Percentiles rank a stretch among this genome's conserved stretches.
phyloP scores from a whole-genome alignment of 208 protist species.

The Wallacemonas rigidus region DNA sequence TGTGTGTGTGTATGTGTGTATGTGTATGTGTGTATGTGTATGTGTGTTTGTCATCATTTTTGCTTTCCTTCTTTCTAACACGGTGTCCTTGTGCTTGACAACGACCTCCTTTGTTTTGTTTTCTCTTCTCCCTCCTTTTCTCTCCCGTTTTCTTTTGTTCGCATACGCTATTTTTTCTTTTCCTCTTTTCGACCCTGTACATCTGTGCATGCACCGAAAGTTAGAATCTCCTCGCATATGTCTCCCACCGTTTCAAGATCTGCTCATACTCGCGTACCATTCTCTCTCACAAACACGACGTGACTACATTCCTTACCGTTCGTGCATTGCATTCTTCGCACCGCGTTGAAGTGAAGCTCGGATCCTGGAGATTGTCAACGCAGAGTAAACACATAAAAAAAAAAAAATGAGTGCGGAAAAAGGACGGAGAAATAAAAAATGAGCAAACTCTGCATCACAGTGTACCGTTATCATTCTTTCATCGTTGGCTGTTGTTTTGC shows the following conservation, averaged over 20 bases:
- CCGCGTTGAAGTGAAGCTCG: not conserved
- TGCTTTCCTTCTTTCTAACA: not conserved
- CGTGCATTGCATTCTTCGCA: not conserved
- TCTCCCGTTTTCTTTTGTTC: not conserved
- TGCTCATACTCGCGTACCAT: too few species aligned
- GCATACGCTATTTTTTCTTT: slow-evolving; percentile 10
- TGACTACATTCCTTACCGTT: not conserved
- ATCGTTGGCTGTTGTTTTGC: too few species aligned
- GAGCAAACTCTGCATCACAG: too few species aligned
- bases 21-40: not conserved
- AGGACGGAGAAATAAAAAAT: too few species aligned
- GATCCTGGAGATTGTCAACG: slow-evolving; percentile 3
- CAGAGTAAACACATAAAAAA: slow-evolving; percentile 12
- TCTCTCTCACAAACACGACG: too few species aligned
- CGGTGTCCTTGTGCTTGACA: slow-evolving; percentile 9
- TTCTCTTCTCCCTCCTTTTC: not conserved
- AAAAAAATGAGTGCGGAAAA: not conserved
- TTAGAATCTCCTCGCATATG: not conserved
- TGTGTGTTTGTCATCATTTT: not conserved
- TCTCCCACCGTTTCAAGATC: not conserved
- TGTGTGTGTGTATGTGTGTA: too few species aligned
- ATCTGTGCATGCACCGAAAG: not conserved
- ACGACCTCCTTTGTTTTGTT: not conserved
- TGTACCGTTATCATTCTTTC: too few species aligned
- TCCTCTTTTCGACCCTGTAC: not conserved